Evolutionary conservation across 1,284 basidiomycete species (phyloP).

Genomic region (Lentinula novae-zelandiae): DNA sequence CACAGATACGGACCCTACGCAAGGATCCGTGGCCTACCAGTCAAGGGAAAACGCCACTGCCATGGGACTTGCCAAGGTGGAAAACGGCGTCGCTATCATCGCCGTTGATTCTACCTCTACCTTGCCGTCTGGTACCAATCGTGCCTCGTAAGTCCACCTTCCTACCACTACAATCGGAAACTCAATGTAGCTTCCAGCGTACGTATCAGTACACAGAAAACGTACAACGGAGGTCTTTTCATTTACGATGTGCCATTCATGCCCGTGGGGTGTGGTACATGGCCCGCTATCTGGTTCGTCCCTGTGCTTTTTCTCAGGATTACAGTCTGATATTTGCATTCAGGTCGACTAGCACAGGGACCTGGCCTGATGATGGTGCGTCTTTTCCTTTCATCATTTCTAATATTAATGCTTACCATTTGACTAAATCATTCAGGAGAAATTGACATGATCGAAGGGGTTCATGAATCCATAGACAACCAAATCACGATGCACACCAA

Average conservation of each 20-base stretch:
- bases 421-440: constrained; percentile 26
- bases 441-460: constrained; percentile 59
- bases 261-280: constrained; percentile 76
- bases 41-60: constrained; percentile 39
- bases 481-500: constrained; percentile 10
- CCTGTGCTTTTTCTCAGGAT: neutral
- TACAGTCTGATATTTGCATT: neutral
- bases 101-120: constrained; percentile 57
- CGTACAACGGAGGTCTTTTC: constrained; percentile 69
- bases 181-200: constrained; percentile 41
- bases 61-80: constrained; percentile 55
- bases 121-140: constrained; percentile 48
- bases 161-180: neutral
- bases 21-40: constrained; percentile 59
- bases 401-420: neutral
- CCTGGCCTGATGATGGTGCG: constrained; percentile 53
- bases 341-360: constrained; percentile 27
- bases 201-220: constrained; percentile 66
- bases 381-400: neutral
- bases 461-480: constrained; percentile 42
- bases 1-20: constrained; percentile 59
- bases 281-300: constrained; percentile 52
- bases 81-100: constrained; percentile 51
- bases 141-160: constrained; percentile 54
- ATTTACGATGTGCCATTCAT: constrained; percentile 75